These are phyloP conservation scores for Aspergillus ibericus DNA, from an alignment of 2,329 filamentous ascomycete species.

Conservation along the genomic window DNA sequence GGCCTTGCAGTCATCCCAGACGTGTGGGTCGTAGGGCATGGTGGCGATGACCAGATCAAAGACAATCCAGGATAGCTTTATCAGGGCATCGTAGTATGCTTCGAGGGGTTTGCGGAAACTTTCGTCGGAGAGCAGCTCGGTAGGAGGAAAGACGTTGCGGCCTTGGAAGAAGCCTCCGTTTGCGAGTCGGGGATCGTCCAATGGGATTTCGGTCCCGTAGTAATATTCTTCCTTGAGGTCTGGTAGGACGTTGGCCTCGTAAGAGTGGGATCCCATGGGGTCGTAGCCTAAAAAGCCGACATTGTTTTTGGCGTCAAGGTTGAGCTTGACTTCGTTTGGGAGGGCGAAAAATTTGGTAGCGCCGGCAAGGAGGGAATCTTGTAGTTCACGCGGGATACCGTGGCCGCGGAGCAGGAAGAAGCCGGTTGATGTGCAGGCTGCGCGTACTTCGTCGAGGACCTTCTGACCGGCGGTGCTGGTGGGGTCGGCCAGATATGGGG, in stretches of 20 bases:
- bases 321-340: conserved; percentile 16
- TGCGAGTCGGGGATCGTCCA: conserved; percentile 16
- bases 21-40: conserved; percentile 37
- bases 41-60: conserved; percentile 46
- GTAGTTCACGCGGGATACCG: conserved; percentile 43
- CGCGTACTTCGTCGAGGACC: background rate
- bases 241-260: conserved; percentile 20
- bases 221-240: conserved; percentile 33
- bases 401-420: conserved; percentile 56
- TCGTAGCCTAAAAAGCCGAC: conserved; percentile 27
- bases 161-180: conserved; percentile 24
- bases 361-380: conserved; percentile 43
- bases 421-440: conserved; percentile 48
- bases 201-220: conserved; percentile 21
- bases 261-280: conserved; percentile 22
- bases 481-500: too few species aligned
- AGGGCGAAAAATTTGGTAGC: conserved; percentile 52
- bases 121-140: conserved; percentile 30
- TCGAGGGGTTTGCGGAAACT: conserved; percentile 43
- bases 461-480: background rate
- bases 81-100: conserved; percentile 43
- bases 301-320: conserved; percentile 5
- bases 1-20: conserved; percentile 45
- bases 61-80: conserved; percentile 43
- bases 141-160: conserved; percentile 46